Evolutionary conservation across 176 grass and related monocot species (phyloP), one percentile per base, ranked within the genome.

Genomic region (Oryza rufipogon): DNA sequence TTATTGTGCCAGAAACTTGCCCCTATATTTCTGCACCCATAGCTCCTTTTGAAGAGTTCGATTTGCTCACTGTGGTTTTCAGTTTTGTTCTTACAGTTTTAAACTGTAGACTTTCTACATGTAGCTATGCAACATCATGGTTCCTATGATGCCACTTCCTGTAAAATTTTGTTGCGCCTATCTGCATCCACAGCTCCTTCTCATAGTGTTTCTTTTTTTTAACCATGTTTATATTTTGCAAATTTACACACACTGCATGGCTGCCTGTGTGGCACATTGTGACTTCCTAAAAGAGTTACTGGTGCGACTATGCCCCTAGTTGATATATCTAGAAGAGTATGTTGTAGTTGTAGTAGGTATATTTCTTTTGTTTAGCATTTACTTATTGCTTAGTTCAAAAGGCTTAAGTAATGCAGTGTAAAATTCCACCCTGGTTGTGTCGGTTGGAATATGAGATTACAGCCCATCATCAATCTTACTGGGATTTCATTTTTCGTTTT

Each of bases 1-100:
- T 82, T 92, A 14, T 80, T 93, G 16, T 92, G 89, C 77, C 68
- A 95, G 71, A 95, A 90, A 69, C 54, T 90, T 20, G 83, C 56
- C 6, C 83, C 78, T 26, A 86, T 90, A 44, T 90, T 90, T 72
- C 79, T 90, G 19, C 78, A 86, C 26, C 61, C 58, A 44, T 86
- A 81, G 56, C 52, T 46, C 22, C 20, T 63, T 9, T 13, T 2
- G 14, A 26, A 52, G 36, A 63, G 1, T 61, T 70, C 11, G 1
- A 41, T 19, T 17, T 45, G 39, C 3, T 73, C 28, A 0, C n/a
- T 46, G 10, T 34, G 39, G 5, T 32, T 30, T 85, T 9, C 0
- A 6, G 10, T 34, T 51, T 70, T 33, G 9, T 22, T 32, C 66
- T 36, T 33, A 0, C 66, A 54, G 12, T 54, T 66, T 46, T 83